These are phyloP conservation scores for Ascochyta rabiei DNA, from an alignment of 2,329 filamentous ascomycete species.

Conservation along the genomic window DNA sequence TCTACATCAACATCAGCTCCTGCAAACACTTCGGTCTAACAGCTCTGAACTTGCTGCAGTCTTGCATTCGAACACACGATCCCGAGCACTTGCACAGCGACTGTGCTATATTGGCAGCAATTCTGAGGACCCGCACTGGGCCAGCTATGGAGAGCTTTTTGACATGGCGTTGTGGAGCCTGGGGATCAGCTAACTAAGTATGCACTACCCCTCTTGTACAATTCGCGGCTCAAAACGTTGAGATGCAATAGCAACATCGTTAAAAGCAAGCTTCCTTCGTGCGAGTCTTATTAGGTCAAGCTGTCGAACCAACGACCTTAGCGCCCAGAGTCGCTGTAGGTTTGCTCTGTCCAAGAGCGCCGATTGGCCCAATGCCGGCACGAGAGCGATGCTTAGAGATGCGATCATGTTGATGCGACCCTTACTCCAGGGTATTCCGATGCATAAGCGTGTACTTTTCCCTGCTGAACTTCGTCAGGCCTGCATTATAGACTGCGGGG, in stretches of 20 bases:
- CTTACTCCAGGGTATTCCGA: slow-evolving; percentile 10
- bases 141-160: slow-evolving; percentile 2
- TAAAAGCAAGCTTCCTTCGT: slow-evolving; percentile 1
- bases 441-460: not conserved
- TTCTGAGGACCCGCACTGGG: no score
- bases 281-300: slow-evolving; percentile 13
- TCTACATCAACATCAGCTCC: no score
- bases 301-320: slow-evolving; percentile 5
- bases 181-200: not conserved
- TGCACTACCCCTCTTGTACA: slow-evolving; percentile 5
- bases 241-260: slow-evolving; percentile 15
- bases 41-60: no score
- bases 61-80: no score
- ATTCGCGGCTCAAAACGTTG: slow-evolving; percentile 21
- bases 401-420: slow-evolving; percentile 4
- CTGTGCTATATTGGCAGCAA: no score
- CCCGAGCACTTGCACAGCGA: no score
- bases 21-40: no score
- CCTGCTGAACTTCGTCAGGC: slow-evolving; percentile 20
- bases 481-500: slow-evolving; percentile 20
- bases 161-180: slow-evolving; percentile 10
- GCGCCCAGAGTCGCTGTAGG: not conserved
- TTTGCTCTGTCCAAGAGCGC: not conserved
- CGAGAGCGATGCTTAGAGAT: slow-evolving; percentile 4
- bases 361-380: slow-evolving; percentile 32